These are phyloP conservation scores for Gloeopeniophorella convolvens DNA, from an alignment of 768 basidiomycete species.

Conservation along the genomic window DNA sequence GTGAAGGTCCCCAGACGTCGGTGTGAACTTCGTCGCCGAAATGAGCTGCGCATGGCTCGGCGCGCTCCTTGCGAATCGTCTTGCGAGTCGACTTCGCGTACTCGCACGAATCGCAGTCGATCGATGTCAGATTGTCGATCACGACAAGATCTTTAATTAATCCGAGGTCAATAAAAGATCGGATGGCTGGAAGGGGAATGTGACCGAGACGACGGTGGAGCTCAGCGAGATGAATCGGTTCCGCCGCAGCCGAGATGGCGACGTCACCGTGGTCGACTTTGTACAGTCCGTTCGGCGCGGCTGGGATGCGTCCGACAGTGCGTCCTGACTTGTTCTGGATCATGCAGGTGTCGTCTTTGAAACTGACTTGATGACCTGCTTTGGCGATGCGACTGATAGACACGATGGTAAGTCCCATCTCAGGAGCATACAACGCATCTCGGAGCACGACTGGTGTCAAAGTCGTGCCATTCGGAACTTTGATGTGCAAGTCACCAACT, in stretches of 20 bases:
- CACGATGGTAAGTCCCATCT: background rate
- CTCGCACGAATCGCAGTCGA: background rate
- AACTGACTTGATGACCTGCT: too few species aligned
- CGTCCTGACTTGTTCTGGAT: too few species aligned
- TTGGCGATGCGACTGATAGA: background rate
- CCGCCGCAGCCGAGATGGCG: too few species aligned
- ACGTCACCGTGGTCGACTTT: too few species aligned
- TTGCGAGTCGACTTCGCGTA: background rate
- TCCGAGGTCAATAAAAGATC: background rate
- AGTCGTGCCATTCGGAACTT: background rate
- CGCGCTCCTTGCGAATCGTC: background rate
- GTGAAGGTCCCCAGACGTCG: conserved; percentile 16
- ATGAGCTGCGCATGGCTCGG: background rate
- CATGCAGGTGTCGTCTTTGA: too few species aligned
- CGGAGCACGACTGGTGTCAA: background rate
- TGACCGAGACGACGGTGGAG: background rate
- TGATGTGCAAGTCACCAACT: background rate
- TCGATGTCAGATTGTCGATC: too few species aligned
- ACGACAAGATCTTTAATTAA: background rate
- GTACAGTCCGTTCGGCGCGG: too few species aligned
- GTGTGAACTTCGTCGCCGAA: conserved; percentile 1
- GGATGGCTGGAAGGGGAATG: background rate
- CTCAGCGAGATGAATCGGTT: background rate
- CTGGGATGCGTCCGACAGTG: too few species aligned
- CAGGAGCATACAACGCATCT: background rate